These are phyloP conservation scores for Leishmania tarentolae DNA, from an alignment of 208 protist genomes.

Conservation along the genomic window DNA sequence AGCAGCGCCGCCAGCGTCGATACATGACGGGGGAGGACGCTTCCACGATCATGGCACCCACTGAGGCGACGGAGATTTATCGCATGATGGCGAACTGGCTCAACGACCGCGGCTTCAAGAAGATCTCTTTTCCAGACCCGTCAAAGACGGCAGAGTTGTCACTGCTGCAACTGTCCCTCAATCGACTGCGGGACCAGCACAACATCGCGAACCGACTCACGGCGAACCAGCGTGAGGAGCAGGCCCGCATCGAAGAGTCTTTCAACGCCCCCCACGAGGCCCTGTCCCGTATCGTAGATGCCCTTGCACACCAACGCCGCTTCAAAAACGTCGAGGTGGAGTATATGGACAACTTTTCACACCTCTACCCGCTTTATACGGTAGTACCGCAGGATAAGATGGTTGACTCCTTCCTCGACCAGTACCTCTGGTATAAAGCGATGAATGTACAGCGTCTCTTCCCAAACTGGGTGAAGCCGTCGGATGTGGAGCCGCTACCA, in stretches of 20 bases:
- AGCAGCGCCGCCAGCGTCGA: conserved; percentile 98
- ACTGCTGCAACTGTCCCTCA: conserved; percentile 99
- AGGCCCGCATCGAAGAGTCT: conserved; percentile 99
- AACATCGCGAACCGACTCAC: conserved; percentile 98
- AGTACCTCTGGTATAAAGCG: conserved; percentile 99
- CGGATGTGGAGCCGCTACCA: conserved; percentile 99
- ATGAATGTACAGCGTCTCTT: conserved; percentile 99
- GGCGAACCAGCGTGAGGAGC: conserved; percentile 99
- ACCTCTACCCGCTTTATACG: conserved; percentile 99
- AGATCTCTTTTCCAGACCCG: conserved; percentile 99
- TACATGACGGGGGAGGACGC: conserved; percentile 99
- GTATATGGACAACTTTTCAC: conserved; percentile 99
- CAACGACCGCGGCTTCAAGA: conserved; percentile 98
- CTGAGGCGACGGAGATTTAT: conserved; percentile 99
- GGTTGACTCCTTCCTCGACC: conserved; percentile 99
- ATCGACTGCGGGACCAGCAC: conserved; percentile 99
- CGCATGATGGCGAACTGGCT: conserved; percentile 99
- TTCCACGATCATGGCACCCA: conserved; percentile 82
- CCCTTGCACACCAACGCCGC: conserved; percentile 97
- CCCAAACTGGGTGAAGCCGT: conserved; percentile 99
- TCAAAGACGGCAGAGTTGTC: conserved; percentile 99
- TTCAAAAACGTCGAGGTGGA: conserved; percentile 99
- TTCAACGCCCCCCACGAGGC: conserved; percentile 99
- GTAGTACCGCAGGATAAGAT: conserved; percentile 99
- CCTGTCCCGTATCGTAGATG: conserved; percentile 98